These are phyloP conservation scores for Ogataea paraovalis DNA, from an alignment of 805 yeast genomes.

Conservation along the genomic window DNA sequence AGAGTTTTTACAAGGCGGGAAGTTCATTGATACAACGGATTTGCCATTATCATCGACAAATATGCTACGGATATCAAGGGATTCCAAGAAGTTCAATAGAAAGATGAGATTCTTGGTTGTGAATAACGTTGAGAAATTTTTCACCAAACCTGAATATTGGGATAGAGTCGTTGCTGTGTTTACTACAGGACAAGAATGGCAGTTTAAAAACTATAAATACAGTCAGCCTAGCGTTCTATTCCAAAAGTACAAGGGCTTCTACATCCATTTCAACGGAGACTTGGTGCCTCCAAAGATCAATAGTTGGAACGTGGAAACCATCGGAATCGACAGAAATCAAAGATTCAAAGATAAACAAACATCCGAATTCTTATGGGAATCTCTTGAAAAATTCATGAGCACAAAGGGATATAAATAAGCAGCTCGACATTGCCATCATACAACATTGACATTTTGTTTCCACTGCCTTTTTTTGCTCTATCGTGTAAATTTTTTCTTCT, in stretches of 20 bases:
- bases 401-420: conserved; percentile 52
- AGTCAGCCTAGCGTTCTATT: conserved; percentile 75
- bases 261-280: conserved; percentile 73
- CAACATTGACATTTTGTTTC: too few relatives aligned
- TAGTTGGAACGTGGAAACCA: conserved; percentile 85
- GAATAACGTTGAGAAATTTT: conserved; percentile 80
- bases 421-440: too few relatives aligned
- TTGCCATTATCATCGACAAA: conserved; percentile 33
- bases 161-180: conserved; percentile 92
- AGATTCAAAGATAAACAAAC: conserved; percentile 88
- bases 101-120: conserved; percentile 72
- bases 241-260: conserved; percentile 80
- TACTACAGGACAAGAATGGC: conserved; percentile 98
- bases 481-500: background rate
- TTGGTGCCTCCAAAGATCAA: conserved; percentile 67
- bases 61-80: conserved; percentile 50
- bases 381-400: conserved; percentile 68
- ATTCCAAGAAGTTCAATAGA: conserved; percentile 50
- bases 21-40: conserved; percentile 52
- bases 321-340: conserved; percentile 73
- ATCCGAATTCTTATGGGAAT: conserved; percentile 80
- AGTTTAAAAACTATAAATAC: conserved; percentile 83
- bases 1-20: conserved; percentile 69
- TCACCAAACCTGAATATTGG: conserved; percentile 96
- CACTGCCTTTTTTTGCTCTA: background rate